Conservation (phyloP, 2,329 filamentous ascomycete genomes). For the Aspergillus sp. region DNA sequence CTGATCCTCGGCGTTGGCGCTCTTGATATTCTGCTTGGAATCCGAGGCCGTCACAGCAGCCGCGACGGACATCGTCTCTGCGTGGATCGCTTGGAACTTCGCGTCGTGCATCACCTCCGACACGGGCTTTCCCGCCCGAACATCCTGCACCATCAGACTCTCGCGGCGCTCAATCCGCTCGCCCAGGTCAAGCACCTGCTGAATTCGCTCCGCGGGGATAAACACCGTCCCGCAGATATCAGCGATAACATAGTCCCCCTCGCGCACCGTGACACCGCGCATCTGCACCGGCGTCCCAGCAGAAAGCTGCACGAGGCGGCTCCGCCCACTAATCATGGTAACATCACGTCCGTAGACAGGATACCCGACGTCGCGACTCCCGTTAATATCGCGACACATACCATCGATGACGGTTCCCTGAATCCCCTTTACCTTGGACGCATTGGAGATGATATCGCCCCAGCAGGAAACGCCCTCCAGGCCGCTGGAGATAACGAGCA, state of each 20-base stretch:
- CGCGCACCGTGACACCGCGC: not conserved
- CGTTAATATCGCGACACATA: constrained; percentile 35
- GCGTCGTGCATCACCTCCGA: constrained; percentile 23
- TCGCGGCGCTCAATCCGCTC: not conserved
- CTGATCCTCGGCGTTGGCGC: not conserved
- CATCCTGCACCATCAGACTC: constrained; percentile 21
- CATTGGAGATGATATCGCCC: constrained; percentile 25
- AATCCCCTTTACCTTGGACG: constrained; percentile 23
- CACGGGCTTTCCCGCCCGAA: constrained; percentile 17
- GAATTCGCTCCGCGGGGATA: not conserved
- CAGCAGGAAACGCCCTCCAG: constrained; percentile 22
- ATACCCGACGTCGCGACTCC: constrained; percentile 33
- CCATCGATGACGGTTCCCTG: constrained; percentile 34
- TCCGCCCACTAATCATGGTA: constrained; percentile 25
- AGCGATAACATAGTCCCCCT: not conserved
- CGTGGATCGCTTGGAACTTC: constrained; percentile 20
- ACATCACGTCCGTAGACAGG: constrained; percentile 35
- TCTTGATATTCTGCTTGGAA: too few species aligned
- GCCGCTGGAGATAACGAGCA: constrained; percentile 23
- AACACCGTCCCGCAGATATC: not conserved
- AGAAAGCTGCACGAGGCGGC: not conserved
- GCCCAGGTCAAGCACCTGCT: not conserved
- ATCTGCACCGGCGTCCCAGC: not conserved
- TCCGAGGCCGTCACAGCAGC: too few species aligned
- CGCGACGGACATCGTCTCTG: too few species aligned